Conservation (phyloP, 139 green algal species). For the Chlamydomonas sphaeroides region DNA sequence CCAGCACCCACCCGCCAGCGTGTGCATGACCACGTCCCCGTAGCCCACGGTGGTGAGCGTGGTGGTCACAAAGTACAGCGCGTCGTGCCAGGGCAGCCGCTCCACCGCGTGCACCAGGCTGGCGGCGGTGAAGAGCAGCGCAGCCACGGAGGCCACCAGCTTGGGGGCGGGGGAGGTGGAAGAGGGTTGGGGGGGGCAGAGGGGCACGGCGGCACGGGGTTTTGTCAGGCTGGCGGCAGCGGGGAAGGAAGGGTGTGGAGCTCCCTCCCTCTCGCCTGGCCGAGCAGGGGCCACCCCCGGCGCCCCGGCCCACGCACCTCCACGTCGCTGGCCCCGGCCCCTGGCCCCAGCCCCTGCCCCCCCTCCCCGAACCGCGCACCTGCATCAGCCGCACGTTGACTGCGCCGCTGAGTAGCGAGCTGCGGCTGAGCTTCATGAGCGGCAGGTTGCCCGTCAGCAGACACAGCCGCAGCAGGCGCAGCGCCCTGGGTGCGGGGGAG, state of each 20-base stretch:
- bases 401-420: slow-evolving; percentile 61
- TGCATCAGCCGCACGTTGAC: slow-evolving; percentile 75
- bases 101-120: slow-evolving; percentile 61
- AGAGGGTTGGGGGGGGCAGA: slow-evolving; percentile 10
- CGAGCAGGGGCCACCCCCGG: too few relatives aligned
- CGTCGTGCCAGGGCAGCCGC: slow-evolving; percentile 79
- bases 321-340: too few relatives aligned
- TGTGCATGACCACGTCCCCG: slow-evolving; percentile 77
- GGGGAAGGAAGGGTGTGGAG: too few relatives aligned
- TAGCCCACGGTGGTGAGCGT: slow-evolving; percentile 82
- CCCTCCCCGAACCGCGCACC: background rate
- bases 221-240: too few relatives aligned
- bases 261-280: background rate
- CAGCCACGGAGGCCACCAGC: slow-evolving; percentile 75
- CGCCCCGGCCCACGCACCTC: background rate
- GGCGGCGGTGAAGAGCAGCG: slow-evolving; percentile 56
- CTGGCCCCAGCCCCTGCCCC: background rate
- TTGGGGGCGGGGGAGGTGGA: slow-evolving; percentile 31
- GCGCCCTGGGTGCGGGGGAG: slow-evolving; percentile 49
- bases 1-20: slow-evolving; percentile 38
- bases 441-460: slow-evolving; percentile 75
- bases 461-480: slow-evolving; percentile 78
- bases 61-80: slow-evolving; percentile 83
- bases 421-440: slow-evolving; percentile 70
- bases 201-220: background rate